Percentiles rank a stretch among this genome's conserved stretches.
These are phyloP conservation scores for Mytilinidion resinicola DNA, from an alignment of 495 filamentous ascomycete genomes.

Conservation along the genomic window DNA sequence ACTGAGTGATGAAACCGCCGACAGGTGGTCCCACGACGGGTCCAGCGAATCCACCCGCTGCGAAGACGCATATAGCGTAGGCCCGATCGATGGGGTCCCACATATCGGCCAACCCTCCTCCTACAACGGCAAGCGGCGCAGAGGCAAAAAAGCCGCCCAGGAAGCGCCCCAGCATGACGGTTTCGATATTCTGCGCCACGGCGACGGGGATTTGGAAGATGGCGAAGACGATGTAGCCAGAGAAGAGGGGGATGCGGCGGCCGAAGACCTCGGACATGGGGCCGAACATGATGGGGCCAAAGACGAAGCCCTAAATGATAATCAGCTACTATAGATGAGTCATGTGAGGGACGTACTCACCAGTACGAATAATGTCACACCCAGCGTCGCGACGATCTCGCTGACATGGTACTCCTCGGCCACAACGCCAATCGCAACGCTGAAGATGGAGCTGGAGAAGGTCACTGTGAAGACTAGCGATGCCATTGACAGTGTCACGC, in stretches of 20 bases:
- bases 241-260: constrained; percentile 50
- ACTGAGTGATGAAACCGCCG: constrained; percentile 36
- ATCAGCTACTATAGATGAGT: not conserved
- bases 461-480: constrained; percentile 20
- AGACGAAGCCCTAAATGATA: constrained; percentile 16
- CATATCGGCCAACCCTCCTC: constrained; percentile 58
- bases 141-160: constrained; percentile 58
- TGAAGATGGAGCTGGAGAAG: constrained; percentile 7
- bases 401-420: constrained; percentile 1
- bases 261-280: constrained; percentile 56
- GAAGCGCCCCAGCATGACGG: constrained; percentile 57
- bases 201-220: constrained; percentile 60
- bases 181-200: constrained; percentile 52
- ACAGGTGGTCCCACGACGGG: constrained; percentile 34
- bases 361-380: constrained; percentile 3
- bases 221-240: constrained; percentile 49
- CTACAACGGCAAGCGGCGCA: constrained; percentile 57
- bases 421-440: constrained; percentile 3
- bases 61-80: constrained; percentile 55
- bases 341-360: not conserved
- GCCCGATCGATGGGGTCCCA: constrained; percentile 57
- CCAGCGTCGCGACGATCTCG: not conserved
- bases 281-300: constrained; percentile 53
- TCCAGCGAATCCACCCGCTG: constrained; percentile 31
- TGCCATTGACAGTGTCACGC: constrained; percentile 20